Conservation (phyloP, 2,329 filamentous ascomycete genomes). For the Diplodia seriata region DNA sequence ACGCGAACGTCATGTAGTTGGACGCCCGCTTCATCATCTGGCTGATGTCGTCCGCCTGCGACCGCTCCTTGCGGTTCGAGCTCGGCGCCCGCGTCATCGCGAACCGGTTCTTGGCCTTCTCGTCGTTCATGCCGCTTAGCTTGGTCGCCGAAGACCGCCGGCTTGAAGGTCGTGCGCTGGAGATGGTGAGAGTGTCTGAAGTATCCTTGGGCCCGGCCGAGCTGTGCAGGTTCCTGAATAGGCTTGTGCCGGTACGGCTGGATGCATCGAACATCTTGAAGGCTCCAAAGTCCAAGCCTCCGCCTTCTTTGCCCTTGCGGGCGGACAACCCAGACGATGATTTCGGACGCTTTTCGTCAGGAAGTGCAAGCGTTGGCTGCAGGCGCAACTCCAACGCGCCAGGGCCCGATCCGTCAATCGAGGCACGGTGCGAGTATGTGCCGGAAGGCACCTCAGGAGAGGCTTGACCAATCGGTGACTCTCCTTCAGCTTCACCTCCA, state of each 20-base stretch:
- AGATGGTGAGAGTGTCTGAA: slow-evolving; percentile 32
- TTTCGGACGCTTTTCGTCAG: slow-evolving; percentile 50
- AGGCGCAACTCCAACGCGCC: slow-evolving; percentile 83
- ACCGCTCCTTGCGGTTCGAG: slow-evolving; percentile 54
- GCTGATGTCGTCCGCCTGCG: slow-evolving; percentile 84
- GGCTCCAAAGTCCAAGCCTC: slow-evolving; percentile 5
- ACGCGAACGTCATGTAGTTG: slow-evolving; percentile 96
- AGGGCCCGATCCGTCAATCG: slow-evolving; percentile 59
- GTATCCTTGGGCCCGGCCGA: slow-evolving; percentile 37
- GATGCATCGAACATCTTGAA: slow-evolving; percentile 43
- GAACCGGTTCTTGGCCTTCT: slow-evolving; percentile 48
- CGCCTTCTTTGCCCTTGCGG: slow-evolving; percentile 12
- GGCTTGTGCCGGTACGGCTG: slow-evolving; percentile 41
- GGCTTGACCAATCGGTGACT: slow-evolving; percentile 22
- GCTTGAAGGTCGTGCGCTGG: slow-evolving; percentile 42
- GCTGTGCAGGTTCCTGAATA: slow-evolving; percentile 44
- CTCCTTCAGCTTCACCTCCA: slow-evolving; percentile 47
- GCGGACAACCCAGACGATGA: slow-evolving; percentile 28
- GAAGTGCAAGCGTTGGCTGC: slow-evolving; percentile 75
- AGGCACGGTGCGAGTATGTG: slow-evolving; percentile 29
- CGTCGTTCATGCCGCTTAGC: slow-evolving; percentile 35
- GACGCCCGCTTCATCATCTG: slow-evolving; percentile 96
- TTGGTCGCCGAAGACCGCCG: slow-evolving; percentile 41
- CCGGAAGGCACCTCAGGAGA: slow-evolving; percentile 12
- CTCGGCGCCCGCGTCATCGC: slow-evolving; percentile 49